Conservation (phyloP, 148 eudicot species). For the Salicornia ramosissima region DNA sequence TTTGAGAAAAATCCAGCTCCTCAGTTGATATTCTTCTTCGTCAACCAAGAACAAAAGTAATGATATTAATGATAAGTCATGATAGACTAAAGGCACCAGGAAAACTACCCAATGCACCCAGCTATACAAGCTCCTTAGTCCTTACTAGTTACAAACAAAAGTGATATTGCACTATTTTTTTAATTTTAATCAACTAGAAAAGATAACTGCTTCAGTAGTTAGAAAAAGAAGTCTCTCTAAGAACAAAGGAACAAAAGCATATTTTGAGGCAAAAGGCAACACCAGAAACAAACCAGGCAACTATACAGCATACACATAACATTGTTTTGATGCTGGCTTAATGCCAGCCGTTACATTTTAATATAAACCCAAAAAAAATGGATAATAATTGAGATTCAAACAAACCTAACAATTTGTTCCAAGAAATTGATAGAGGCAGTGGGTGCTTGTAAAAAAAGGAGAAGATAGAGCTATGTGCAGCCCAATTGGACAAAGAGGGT, state of each 20-base stretch:
- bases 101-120: not conserved
- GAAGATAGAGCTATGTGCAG: not conserved
- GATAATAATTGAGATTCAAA: not conserved
- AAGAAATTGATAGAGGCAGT: not conserved
- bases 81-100: not conserved
- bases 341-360: no score
- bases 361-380: not conserved
- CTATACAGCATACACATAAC: not conserved
- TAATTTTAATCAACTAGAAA: no score
- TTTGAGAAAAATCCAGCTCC: not conserved
- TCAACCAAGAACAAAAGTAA: not conserved
- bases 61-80: not conserved
- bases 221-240: no score
- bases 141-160: not conserved
- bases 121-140: not conserved
- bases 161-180: not conserved
- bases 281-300: no score
- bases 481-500: not conserved
- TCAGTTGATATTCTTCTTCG: not conserved
- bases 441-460: not conserved
- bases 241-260: no score
- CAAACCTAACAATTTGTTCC: constrained; percentile 1
- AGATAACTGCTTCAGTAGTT: no score
- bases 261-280: no score
- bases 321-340: no score